Evolutionary conservation across 306 rosid genomes (phyloP).

Genomic region (Parietaria judaica): DNA sequence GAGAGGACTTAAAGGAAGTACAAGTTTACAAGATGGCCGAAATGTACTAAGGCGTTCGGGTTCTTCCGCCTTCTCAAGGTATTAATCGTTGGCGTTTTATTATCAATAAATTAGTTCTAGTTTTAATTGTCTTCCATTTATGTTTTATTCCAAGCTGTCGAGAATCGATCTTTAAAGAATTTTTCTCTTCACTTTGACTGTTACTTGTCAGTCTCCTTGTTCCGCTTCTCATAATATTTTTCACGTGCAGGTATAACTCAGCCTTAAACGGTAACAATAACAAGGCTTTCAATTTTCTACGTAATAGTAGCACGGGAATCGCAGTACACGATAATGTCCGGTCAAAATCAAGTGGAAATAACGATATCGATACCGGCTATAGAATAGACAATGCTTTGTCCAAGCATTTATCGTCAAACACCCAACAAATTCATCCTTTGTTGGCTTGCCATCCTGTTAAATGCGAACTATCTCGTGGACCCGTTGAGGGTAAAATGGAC

Average conservation of each 20-base stretch:
- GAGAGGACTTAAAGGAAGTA: slow-evolving; percentile 66
- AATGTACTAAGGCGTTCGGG: slow-evolving; percentile 70
- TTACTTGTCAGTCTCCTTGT: not conserved
- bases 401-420: slow-evolving; percentile 38
- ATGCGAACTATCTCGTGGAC: slow-evolving; percentile 31
- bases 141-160: no score
- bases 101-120: no score
- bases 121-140: slow-evolving; percentile 10
- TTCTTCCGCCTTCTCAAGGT: slow-evolving; percentile 84
- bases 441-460: slow-evolving; percentile 52
- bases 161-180: no score
- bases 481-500: slow-evolving; percentile 47
- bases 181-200: no score
- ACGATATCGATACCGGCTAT: slow-evolving; percentile 67
- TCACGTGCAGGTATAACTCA: slow-evolving; percentile 49
- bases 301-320: slow-evolving; percentile 36
- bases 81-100: slow-evolving; percentile 1
- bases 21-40: slow-evolving; percentile 47
- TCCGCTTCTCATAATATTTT: not conserved
- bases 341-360: slow-evolving; percentile 57
- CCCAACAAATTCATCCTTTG: slow-evolving; percentile 41
- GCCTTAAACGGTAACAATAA: slow-evolving; percentile 49
- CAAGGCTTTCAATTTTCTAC: slow-evolving; percentile 60
- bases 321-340: slow-evolving; percentile 47
- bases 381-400: slow-evolving; percentile 47